Evolutionary conservation across 768 basidiomycete genomes (phyloP), one percentile per base, ranked within the genome.

Genomic region (Tephrocybe sp.): DNA sequence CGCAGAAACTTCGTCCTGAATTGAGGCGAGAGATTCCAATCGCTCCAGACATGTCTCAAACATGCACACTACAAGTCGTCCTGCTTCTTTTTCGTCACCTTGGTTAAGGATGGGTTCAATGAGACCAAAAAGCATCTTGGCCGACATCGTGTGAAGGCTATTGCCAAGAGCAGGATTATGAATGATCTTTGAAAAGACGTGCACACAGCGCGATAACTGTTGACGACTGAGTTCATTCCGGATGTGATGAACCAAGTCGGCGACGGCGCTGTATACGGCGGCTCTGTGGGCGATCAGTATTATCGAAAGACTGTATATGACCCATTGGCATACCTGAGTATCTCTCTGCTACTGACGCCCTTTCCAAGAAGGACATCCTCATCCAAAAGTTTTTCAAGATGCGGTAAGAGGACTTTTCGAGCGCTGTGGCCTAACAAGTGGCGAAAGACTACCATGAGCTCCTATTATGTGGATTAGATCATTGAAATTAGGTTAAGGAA

Each of bases 191-290:
- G 93, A 89, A 65, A 91, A 97, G 47, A 90, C 82, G 59, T 88
- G 83, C 20, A 93, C 83, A 50, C 96, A 82, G 14, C 82, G 81
- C 4, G 82, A 75, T 16, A 98, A 73, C 61, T 96, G 94, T 8
- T 79, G 67, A 4, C 86, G 74, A 2, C 83, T 82, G 34, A 98
- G 80, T 16, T 98, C 94, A 39, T 73, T 76, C 45, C 92, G 87
- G 51, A 95, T 79, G 62, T 97, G 92, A 63, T 98, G 94, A 49
- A 97, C 85, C 10, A 98, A 78, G 68, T 99, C 97, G 30, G 93
- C 93, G 5, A 96, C 82, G 41, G 91, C 87, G 52, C 85, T 87
- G 68, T 93, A 95, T 2, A 90, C 88, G 35, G 84, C 79, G 1
- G 89, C 82, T 48, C 91, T 89, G 60, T 13, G 20, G 14, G 54